Conservation (phyloP, 2,329 filamentous ascomycete species). For the Aspergillus sp. region DNA sequence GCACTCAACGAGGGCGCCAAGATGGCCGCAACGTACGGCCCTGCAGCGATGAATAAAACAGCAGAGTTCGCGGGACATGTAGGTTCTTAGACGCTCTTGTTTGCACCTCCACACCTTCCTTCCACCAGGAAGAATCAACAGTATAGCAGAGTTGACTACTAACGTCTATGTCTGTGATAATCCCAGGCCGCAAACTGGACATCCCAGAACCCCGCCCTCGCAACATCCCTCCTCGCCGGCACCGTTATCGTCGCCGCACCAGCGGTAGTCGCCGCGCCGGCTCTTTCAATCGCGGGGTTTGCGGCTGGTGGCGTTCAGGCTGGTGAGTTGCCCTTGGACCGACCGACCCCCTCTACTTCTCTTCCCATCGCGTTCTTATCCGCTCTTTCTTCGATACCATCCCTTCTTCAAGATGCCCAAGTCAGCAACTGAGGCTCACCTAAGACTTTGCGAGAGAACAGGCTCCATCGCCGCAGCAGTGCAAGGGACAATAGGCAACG, state of each 20-base stretch:
- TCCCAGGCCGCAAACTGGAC: background rate
- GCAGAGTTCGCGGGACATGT: background rate
- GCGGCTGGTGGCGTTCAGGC: background rate
- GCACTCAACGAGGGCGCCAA: background rate
- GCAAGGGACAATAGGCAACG: conserved; percentile 19
- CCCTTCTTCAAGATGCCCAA: background rate
- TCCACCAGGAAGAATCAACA: no score
- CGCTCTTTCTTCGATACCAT: background rate
- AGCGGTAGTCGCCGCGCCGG: background rate
- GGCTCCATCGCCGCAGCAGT: conserved; percentile 13
- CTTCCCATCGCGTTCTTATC: background rate
- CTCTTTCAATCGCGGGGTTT: background rate
- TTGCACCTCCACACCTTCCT: background rate
- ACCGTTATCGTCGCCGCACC: background rate
- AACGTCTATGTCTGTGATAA: no score
- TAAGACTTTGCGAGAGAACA: background rate
- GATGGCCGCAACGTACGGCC: background rate
- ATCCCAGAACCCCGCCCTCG: background rate
- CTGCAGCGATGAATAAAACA: background rate
- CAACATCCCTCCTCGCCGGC: background rate
- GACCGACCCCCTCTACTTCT: background rate
- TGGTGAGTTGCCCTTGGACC: background rate
- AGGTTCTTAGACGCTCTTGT: background rate
- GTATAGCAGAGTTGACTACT: no score
- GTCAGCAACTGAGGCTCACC: background rate